Evolutionary conservation across 495 filamentous ascomycete genomes (phyloP).

Genomic region (Clohesyomyces aquaticus): DNA sequence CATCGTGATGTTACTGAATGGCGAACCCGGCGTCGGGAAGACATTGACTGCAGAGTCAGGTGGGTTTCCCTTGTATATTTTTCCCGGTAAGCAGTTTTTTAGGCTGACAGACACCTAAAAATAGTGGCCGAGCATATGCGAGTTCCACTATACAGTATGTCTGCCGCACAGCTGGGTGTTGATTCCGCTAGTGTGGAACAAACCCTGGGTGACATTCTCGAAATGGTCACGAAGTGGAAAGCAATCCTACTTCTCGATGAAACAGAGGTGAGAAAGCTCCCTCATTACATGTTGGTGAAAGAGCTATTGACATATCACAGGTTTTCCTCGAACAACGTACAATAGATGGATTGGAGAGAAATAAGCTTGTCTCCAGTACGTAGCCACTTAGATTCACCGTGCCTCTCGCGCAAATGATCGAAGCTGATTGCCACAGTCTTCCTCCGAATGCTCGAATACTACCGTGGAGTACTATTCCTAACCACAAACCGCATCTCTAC

Average conservation of each 20-base stretch:
- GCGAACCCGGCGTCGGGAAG: constrained; percentile 48
- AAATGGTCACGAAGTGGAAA: constrained; percentile 48
- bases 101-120: constrained; percentile 20
- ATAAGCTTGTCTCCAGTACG: constrained; percentile 46
- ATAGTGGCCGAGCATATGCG: constrained; percentile 47
- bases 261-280: constrained; percentile 55
- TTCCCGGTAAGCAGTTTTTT: constrained; percentile 11
- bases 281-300: background rate
- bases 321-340: constrained; percentile 61
- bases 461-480: constrained; percentile 56
- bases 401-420: background rate
- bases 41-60: constrained; percentile 47
- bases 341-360: constrained; percentile 45
- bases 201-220: constrained; percentile 43
- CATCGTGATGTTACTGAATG: constrained; percentile 46
- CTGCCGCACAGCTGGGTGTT: constrained; percentile 45
- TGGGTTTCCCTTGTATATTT: constrained; percentile 11
- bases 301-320: background rate
- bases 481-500: constrained; percentile 46
- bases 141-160: constrained; percentile 47
- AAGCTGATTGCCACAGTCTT: constrained; percentile 44
- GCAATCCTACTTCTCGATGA: constrained; percentile 64
- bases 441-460: constrained; percentile 58
- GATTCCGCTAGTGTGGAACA: constrained; percentile 41
- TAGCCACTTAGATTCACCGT: background rate